Percentiles rank a stretch among this genome's conserved stretches.
These are phyloP conservation scores for Penicillium sp. DNA, from an alignment of 2,329 filamentous ascomycete genomes.

Conservation along the genomic window DNA sequence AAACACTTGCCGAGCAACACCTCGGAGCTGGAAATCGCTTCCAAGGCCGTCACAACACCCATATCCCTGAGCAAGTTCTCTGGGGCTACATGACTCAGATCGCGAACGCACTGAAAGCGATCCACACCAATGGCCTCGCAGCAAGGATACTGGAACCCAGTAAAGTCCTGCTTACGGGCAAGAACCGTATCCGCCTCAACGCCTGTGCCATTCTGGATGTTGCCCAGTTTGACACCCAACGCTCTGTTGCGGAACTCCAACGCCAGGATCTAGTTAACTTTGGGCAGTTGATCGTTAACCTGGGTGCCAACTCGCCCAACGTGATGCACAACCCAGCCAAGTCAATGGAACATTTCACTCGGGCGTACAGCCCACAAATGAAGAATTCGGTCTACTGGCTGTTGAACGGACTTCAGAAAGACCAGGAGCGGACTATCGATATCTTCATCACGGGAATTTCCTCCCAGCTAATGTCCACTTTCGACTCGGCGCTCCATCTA, in stretches of 20 bases:
- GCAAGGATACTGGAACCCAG: conserved; percentile 81
- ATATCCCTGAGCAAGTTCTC: conserved; percentile 69
- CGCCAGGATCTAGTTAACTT: conserved; percentile 83
- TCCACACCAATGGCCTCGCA: conserved; percentile 77
- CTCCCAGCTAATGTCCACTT: conserved; percentile 68
- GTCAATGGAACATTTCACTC: conserved; percentile 71
- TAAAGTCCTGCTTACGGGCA: conserved; percentile 87
- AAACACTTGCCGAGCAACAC: conserved; percentile 82
- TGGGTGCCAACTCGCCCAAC: conserved; percentile 67
- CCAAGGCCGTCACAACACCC: conserved; percentile 45
- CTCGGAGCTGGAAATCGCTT: conserved; percentile 41
- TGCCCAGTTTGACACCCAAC: conserved; percentile 71
- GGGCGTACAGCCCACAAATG: conserved; percentile 73
- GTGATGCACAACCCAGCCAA: conserved; percentile 63
- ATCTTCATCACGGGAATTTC: conserved; percentile 76
- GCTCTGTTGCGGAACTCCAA: conserved; percentile 71
- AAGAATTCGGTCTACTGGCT: conserved; percentile 81
- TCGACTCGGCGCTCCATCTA: conserved; percentile 76
- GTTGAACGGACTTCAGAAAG: conserved; percentile 61
- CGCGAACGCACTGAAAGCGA: conserved; percentile 78
- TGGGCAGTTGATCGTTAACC: conserved; percentile 76
- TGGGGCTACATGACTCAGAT: conserved; percentile 95
- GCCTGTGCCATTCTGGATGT: conserved; percentile 89
- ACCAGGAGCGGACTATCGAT: conserved; percentile 68
- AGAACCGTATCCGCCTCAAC: conserved; percentile 82